A percentile compares a stretch with the other conserved stretches of the same genome.
Conservation (phyloP, 768 basidiomycete species). For the Pisolithus orientalis region DNA sequence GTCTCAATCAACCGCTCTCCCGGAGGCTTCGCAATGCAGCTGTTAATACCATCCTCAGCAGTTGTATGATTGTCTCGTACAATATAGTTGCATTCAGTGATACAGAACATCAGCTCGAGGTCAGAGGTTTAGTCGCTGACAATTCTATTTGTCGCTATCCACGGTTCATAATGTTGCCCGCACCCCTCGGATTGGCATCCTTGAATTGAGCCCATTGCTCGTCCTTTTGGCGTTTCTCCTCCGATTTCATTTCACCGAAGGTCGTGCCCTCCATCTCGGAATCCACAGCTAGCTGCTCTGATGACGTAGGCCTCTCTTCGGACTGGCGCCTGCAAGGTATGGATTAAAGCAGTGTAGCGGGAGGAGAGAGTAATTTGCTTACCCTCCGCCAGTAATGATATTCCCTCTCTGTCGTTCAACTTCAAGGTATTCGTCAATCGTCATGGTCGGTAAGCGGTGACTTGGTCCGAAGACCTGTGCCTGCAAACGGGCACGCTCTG, state of each 20-base stretch:
- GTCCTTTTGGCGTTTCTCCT: slow-evolving; percentile 76
- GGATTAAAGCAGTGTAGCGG: slow-evolving; percentile 1
- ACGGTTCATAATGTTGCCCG: slow-evolving; percentile 96
- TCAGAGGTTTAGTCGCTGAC: slow-evolving; percentile 5
- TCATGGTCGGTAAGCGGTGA: slow-evolving; percentile 89
- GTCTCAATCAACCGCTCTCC: slow-evolving; percentile 57
- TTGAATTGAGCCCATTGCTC: slow-evolving; percentile 90
- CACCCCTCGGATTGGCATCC: slow-evolving; percentile 80
- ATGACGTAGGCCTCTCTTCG: slow-evolving; percentile 58
- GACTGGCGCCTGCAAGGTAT: slow-evolving; percentile 51
- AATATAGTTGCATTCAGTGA: slow-evolving; percentile 20
- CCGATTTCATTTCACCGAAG: slow-evolving; percentile 60
- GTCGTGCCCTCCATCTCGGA: slow-evolving; percentile 80
- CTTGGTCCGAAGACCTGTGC: slow-evolving; percentile 79
- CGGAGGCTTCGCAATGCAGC: slow-evolving; percentile 82
- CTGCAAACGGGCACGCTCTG: slow-evolving; percentile 67
- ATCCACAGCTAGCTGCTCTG: slow-evolving; percentile 72
- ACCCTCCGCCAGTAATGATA: slow-evolving; percentile 86
- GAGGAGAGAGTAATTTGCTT: slow-evolving; percentile 22
- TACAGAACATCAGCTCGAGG: slow-evolving; percentile 12
- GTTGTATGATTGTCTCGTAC: slow-evolving; percentile 11
- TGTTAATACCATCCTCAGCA: slow-evolving; percentile 44
- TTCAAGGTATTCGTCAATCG: slow-evolving; percentile 89
- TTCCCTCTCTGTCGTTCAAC: slow-evolving; percentile 81
- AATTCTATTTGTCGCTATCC: slow-evolving; percentile 34